These are phyloP conservation scores for Hyphodiscus hymeniophilus DNA, from an alignment of 495 filamentous ascomycete genomes.

Conservation along the genomic window DNA sequence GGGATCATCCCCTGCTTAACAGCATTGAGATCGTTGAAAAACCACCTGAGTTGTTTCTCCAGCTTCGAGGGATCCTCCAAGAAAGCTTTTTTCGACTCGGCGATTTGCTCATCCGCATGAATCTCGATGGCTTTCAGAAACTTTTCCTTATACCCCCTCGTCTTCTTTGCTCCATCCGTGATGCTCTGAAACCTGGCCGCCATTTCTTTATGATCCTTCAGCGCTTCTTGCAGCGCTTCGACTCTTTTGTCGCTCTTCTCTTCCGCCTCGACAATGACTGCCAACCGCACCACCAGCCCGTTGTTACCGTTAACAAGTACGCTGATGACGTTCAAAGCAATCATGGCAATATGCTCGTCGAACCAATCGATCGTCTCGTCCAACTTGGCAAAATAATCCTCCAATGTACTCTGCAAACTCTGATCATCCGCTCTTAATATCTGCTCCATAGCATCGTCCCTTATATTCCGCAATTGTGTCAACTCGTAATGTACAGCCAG, in stretches of 20 bases:
- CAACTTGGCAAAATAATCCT: constrained; percentile 81
- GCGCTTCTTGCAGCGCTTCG: constrained; percentile 81
- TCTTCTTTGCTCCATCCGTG: constrained; percentile 77
- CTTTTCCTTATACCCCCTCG: constrained; percentile 96
- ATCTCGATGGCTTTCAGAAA: constrained; percentile 74
- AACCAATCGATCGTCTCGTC: constrained; percentile 88
- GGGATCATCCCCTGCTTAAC: constrained; percentile 83
- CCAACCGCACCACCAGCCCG: constrained; percentile 82
- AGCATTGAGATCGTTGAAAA: constrained; percentile 91
- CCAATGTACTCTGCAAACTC: constrained; percentile 68
- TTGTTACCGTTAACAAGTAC: constrained; percentile 76
- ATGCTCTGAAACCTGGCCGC: constrained; percentile 91
- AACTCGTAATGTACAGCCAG: constrained; percentile 83
- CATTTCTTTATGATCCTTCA: constrained; percentile 90
- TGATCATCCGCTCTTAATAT: constrained; percentile 65
- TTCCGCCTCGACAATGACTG: constrained; percentile 87
- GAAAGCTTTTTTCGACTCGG: constrained; percentile 66
- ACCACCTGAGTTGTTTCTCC: constrained; percentile 85
- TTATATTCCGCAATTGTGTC: constrained; percentile 82
- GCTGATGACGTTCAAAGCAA: constrained; percentile 84
- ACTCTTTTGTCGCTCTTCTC: constrained; percentile 92
- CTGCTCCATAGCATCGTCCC: constrained; percentile 94
- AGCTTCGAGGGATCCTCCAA: constrained; percentile 72
- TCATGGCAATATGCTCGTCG: constrained; percentile 83
- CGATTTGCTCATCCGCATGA: constrained; percentile 64